Base-by-base conservation (phyloP, 371 early-diverging fungal species). In the Apophysomyces trapeziformis region DNA sequence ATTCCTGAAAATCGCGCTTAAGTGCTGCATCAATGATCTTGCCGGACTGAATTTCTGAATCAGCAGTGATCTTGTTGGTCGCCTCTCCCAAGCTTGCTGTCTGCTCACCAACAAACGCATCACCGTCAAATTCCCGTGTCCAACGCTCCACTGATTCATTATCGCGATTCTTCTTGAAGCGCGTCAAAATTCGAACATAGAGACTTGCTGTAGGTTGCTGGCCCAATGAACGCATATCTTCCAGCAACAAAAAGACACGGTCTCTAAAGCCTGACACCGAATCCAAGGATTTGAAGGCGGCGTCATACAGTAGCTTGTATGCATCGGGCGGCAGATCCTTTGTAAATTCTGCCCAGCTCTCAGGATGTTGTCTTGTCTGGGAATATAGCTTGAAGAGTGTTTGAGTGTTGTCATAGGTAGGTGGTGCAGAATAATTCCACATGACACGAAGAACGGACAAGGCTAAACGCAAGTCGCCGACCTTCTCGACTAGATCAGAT, bases 61-160 rank as follows among this genome's bases (percentile, higher is more conserved):
- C 64, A 4, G 57, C n/a, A 9, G 66, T 57, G 26, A 60, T 63
- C 57, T 13, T 57, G 57, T 59, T 60, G 14, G 63, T 59, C 43
- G 45, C 58, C 54, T 12, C 60, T 37, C 11, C 37, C 39, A 37
- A n/a, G 14, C 43, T 46, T 45, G n/a, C 43, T 61, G 6, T 38
- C 38, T 41, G 39, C 36, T 26, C 65, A 26, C 7, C 44, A 38
- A 36, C 21, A 8, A 50, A 21, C 6, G n/a, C 18, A 50, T 50
- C 54, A 8, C 54, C 21, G 12, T 64, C 74, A 46, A 78, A 75
- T 5, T 63, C 69, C 18, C 71, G 60, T 38, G 75, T 63, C 83
- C 83, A 82, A 7, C 67, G 71, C 12, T 58, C 70, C 37, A 73
- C 76, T 6, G 66, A 67, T 57, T 79, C 79, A 1, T 13, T n/a